phyloP scores from a whole-genome alignment of 2,329 filamentous ascomycete genomes.

The Exophiala viscosa region DNA sequence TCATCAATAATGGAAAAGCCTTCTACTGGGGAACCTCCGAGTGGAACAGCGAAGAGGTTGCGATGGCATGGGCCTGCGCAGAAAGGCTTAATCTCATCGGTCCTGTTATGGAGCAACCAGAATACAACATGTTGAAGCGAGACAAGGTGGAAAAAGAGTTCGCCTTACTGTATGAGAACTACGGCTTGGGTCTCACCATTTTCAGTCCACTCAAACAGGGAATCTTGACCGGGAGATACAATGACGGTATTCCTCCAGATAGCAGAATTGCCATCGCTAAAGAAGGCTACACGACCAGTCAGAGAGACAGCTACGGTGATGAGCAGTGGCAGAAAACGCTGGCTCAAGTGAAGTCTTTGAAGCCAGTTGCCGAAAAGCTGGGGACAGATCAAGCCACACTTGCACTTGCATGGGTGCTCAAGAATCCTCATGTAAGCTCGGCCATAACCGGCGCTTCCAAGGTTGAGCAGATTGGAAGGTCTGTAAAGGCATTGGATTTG shows the following conservation, averaged over 20 bases:
- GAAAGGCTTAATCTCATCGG: conserved; percentile 59
- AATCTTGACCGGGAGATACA: conserved; percentile 66
- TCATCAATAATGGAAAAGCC: conserved; percentile 65
- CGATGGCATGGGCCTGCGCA: conserved; percentile 59
- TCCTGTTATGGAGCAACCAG: conserved; percentile 63
- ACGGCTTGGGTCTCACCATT: conserved; percentile 60
- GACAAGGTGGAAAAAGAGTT: conserved; percentile 62
- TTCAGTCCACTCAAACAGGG: conserved; percentile 61
- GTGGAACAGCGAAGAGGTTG: conserved; percentile 66
- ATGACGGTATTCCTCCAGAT: conserved; percentile 57
- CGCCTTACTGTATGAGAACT: conserved; percentile 57
- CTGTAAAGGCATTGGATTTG: conserved; percentile 44
- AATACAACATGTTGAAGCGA: conserved; percentile 63
- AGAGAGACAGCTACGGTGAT: conserved; percentile 41
- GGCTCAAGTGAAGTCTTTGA: conserved; percentile 54
- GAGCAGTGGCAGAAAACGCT: conserved; percentile 46
- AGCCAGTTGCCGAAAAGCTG: conserved; percentile 61
- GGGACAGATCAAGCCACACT: conserved; percentile 58
- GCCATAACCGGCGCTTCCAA: conserved; percentile 41
- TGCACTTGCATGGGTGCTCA: conserved; percentile 57
- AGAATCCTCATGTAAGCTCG: conserved; percentile 54
- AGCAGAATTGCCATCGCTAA: conserved; percentile 57
- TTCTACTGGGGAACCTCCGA: conserved; percentile 71
- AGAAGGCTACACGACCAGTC: conserved; percentile 53
- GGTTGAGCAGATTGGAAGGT: conserved; percentile 40